Evolutionary conservation across 2,329 filamentous ascomycete species (phyloP).

Genomic region (Botrytis galanthina): DNA sequence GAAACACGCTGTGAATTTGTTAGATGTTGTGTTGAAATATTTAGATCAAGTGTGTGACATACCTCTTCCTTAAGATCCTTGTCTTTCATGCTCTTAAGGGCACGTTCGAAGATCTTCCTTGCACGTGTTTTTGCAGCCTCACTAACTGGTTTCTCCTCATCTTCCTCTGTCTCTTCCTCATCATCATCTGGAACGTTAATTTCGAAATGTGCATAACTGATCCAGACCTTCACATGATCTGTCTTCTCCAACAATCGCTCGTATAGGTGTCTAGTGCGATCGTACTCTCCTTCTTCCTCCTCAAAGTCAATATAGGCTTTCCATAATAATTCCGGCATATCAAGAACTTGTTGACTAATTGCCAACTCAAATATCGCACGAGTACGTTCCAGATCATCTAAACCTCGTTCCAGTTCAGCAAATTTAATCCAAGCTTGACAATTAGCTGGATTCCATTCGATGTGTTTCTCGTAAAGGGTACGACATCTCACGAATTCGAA

Average conservation of each 20-base stretch:
- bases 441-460: slow-evolving; percentile 88
- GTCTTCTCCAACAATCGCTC: slow-evolving; percentile 91
- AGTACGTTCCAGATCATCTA: slow-evolving; percentile 85
- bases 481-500: slow-evolving; percentile 93
- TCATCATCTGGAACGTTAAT: slow-evolving; percentile 82
- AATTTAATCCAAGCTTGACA: slow-evolving; percentile 96
- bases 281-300: slow-evolving; percentile 91
- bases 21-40: slow-evolving; percentile 31
- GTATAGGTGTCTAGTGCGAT: slow-evolving; percentile 76
- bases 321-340: slow-evolving; percentile 98
- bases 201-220: slow-evolving; percentile 97
- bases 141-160: slow-evolving; percentile 64
- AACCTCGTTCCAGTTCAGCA: slow-evolving; percentile 84
- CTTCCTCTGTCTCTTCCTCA: slow-evolving; percentile 56
- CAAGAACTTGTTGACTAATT: slow-evolving; percentile 75
- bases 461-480: slow-evolving; percentile 88
- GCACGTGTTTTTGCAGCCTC: slow-evolving; percentile 82
- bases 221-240: slow-evolving; percentile 99
- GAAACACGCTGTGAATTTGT: slow-evolving; percentile 63
- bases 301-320: slow-evolving; percentile 99
- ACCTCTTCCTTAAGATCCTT: slow-evolving; percentile 86
- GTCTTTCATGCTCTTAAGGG: slow-evolving; percentile 83
- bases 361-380: slow-evolving; percentile 91
- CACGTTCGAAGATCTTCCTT: slow-evolving; percentile 79
- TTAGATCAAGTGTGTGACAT: slow-evolving; percentile 32